Percentiles rank a stretch among this genome's conserved stretches.
These are phyloP conservation scores for Pistacia atlantica DNA, from an alignment of 345 rosid genomes.

Conservation along the genomic window DNA sequence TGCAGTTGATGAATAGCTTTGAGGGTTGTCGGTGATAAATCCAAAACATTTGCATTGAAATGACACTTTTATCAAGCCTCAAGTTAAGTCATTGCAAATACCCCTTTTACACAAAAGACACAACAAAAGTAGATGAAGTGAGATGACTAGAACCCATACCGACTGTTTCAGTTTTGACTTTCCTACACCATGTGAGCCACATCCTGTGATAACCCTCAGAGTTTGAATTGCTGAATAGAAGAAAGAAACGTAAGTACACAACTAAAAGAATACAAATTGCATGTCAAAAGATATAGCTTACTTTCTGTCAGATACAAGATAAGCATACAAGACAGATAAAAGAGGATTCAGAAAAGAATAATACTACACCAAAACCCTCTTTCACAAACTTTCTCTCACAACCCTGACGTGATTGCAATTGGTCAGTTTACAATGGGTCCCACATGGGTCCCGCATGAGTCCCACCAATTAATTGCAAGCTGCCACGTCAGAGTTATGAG, in stretches of 20 bases:
- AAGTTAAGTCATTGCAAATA: too few species aligned
- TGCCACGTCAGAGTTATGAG: too few species aligned
- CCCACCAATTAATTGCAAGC: too few species aligned
- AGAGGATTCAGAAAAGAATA: not conserved
- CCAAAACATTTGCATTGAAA: too few species aligned
- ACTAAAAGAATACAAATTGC: slow-evolving; percentile 1
- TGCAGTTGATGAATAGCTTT: too few species aligned
- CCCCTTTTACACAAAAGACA: not conserved
- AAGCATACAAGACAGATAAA: not conserved
- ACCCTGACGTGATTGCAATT: too few species aligned
- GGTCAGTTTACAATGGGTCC: too few species aligned
- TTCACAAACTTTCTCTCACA: too few species aligned
- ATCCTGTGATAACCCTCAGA: slow-evolving; percentile 93
- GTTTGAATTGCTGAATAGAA: slow-evolving; percentile 64
- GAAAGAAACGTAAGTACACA: slow-evolving; percentile 16
- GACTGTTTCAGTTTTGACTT: slow-evolving; percentile 87
- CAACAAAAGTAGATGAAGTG: not conserved
- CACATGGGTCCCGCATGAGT: too few species aligned
- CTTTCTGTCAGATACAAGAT: not conserved
- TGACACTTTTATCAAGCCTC: too few species aligned
- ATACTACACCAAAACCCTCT: too few species aligned
- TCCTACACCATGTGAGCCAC: slow-evolving; percentile 78
- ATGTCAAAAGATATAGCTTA: not conserved
- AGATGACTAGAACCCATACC: slow-evolving; percentile 43
- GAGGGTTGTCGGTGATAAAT: too few species aligned